These are phyloP conservation scores for Amphicarpaea edgeworthii DNA, from an alignment of 306 rosid species.

Conservation along the genomic window DNA sequence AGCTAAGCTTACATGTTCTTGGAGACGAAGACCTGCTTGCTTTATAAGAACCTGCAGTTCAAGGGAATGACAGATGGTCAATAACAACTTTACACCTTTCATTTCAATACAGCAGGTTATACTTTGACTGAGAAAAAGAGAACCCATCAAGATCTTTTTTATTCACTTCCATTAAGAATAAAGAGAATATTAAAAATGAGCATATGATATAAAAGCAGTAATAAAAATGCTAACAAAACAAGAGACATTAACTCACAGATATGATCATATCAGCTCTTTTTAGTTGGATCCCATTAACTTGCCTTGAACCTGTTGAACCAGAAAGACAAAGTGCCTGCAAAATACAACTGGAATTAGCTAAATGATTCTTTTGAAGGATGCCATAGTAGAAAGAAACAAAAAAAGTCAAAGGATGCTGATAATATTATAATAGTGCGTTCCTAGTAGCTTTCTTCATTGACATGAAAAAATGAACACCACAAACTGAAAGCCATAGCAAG, in stretches of 20 bases:
- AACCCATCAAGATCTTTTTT: conserved; percentile 16
- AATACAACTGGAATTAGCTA: conserved; percentile 23
- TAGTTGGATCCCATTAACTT: conserved; percentile 76
- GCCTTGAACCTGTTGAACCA: conserved; percentile 63
- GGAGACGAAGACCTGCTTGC: conserved; percentile 90
- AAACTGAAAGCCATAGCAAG: too few species aligned
- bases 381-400: not conserved
- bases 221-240: conserved; percentile 24
- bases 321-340: conserved; percentile 86
- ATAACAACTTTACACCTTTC: conserved; percentile 14
- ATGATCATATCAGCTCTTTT: conserved; percentile 92
- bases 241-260: conserved; percentile 62
- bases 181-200: not conserved
- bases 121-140: not conserved
- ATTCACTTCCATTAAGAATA: conserved; percentile 11
- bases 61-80: conserved; percentile 42
- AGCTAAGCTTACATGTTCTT: conserved; percentile 72
- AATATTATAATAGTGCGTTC: conserved; percentile 5
- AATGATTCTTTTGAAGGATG: conserved; percentile 29
- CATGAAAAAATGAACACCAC: too few species aligned
- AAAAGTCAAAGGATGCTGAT: conserved; percentile 16
- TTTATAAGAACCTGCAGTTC: conserved; percentile 81
- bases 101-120: conserved; percentile 26
- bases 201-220: not conserved
- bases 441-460: conserved; percentile 19